Base-by-base conservation (phyloP, 352 stramenopile genomes). In the Thalassiosira mediterranea region DNA sequence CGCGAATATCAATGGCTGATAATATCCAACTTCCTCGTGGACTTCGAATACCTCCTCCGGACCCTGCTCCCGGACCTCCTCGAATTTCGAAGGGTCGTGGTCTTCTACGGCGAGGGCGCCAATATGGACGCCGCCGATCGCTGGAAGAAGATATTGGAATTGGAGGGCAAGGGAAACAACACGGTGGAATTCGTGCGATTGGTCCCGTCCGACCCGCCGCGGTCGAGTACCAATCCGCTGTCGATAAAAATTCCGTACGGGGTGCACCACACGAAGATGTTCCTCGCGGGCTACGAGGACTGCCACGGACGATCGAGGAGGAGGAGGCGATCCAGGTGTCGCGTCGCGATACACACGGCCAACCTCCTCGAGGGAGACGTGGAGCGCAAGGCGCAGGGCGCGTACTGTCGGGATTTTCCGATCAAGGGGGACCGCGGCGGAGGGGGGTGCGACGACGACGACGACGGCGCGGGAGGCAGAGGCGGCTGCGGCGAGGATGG, bases 381-480 rank as follows among this genome's bases (percentile, higher is more conserved):
- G 32, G 54, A 85, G 52, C 53, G 56, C 52, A 88, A 90, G 68
- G 72, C 72, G 13, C 79, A 89, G 49, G 80, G 71, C n/a, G 72
- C 80, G 8, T 92, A 88, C 52, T 48, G 74, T 25, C 83, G 90
- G 68, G 80, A 90, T 52, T 92, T 92, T 76, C 52, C 70, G 17
- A 23, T 80, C 0, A 91, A 89, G 42, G 26, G 40, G 40, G 10
- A 60, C 17, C 25, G 28, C 25, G 21, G 37, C 29, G 26, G 34
- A 13, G 34, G 7, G 13, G 13, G 13, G 34, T 13, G 7, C 7
- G 0, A 21, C 26, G 3, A 48, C 28, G 10, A 42, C 5, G 37
- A 34, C 4, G 73, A 72, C 29, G 46, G 48, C 0, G 65, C 37
- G 56, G 74, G 56, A 31, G 17, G 42, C n/a, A 52, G 59, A 28